Conservation (phyloP, 2,329 filamentous ascomycete genomes). For the Pyrenophora seminiperda region DNA sequence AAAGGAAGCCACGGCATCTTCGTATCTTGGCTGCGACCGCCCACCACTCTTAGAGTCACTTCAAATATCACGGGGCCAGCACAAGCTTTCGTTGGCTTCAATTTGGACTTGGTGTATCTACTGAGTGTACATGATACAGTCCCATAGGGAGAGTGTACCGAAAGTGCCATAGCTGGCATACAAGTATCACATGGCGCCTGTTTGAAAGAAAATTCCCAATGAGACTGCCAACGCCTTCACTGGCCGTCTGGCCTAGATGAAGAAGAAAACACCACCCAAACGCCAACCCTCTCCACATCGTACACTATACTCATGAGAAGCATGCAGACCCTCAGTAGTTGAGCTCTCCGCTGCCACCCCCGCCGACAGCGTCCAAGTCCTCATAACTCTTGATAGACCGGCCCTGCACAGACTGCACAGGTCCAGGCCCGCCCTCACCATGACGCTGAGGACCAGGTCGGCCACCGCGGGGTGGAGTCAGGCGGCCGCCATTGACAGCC, state of each 20-base stretch:
- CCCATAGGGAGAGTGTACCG: slow-evolving; percentile 3
- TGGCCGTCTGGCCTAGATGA: slow-evolving; percentile 20
- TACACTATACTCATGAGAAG: slow-evolving; percentile 11
- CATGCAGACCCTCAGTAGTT: slow-evolving; percentile 69
- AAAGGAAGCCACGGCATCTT: slow-evolving; percentile 22
- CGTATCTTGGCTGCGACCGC: slow-evolving; percentile 16
- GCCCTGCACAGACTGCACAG: slow-evolving; percentile 88
- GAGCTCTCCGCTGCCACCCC: slow-evolving; percentile 74
- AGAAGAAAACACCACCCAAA: slow-evolving; percentile 17
- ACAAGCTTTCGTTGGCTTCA: background rate
- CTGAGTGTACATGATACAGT: slow-evolving; percentile 8
- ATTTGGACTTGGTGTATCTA: slow-evolving; percentile 5
- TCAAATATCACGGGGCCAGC: too few relatives aligned
- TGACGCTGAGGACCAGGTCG: slow-evolving; percentile 65
- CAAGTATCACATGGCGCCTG: slow-evolving; percentile 10
- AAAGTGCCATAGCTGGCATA: slow-evolving; percentile 1
- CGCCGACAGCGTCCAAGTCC: slow-evolving; percentile 79
- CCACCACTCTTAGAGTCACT: background rate
- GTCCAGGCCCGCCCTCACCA: slow-evolving; percentile 77
- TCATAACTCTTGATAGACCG: slow-evolving; percentile 96
- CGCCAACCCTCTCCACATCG: slow-evolving; percentile 22
- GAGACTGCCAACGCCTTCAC: slow-evolving; percentile 11
- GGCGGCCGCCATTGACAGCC: slow-evolving; percentile 53
- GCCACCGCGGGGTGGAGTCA: slow-evolving; percentile 58
- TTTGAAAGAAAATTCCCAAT: slow-evolving; percentile 4